phyloP scores from a whole-genome alignment of 768 basidiomycete genomes.

The Gelatoporia subvermispora region DNA sequence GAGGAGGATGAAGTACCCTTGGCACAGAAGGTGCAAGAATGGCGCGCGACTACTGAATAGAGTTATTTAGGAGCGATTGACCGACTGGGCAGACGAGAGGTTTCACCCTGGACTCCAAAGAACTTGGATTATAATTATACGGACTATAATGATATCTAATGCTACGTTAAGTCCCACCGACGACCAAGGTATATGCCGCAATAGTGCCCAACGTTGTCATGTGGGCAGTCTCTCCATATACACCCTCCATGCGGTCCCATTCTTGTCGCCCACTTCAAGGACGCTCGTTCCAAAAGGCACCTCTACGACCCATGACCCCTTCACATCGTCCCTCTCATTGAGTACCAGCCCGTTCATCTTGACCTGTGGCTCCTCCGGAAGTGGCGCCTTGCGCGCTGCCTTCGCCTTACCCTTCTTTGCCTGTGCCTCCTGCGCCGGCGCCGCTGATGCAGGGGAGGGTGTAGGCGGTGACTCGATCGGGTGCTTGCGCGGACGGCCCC shows the following conservation, averaged over 20 bases:
- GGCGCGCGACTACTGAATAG: slow-evolving; percentile 18
- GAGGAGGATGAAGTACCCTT: slow-evolving; percentile 36
- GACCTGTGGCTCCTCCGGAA: slow-evolving; percentile 49
- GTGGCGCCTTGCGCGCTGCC: slow-evolving; percentile 13
- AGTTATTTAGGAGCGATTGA: not conserved
- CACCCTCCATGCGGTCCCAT: slow-evolving; percentile 66
- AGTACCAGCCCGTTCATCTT: slow-evolving; percentile 53
- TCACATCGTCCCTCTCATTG: slow-evolving; percentile 39
- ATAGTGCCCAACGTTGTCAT: too few relatives aligned
- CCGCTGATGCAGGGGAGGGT: not conserved
- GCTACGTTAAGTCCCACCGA: too few relatives aligned
- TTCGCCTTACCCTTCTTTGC: slow-evolving; percentile 15
- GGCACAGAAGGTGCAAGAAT: slow-evolving; percentile 17
- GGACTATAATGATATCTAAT: slow-evolving; percentile 7
- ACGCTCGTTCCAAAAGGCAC: slow-evolving; percentile 54
- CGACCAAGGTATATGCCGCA: not conserved
- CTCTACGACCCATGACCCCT: slow-evolving; percentile 58
- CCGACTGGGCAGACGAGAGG: not conserved
- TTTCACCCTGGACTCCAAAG: too few relatives aligned
- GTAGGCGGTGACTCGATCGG: not conserved
- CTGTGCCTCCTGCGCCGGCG: slow-evolving; percentile 10
- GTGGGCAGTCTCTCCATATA: slow-evolving; percentile 33
- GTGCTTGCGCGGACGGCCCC: slow-evolving; percentile 19
- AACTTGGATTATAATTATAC: too few relatives aligned
- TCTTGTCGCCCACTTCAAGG: slow-evolving; percentile 71